Evolutionary conservation across 352 stramenopile genomes (phyloP), one percentile per base, ranked within the genome.

Genomic region (Thalassiosira sp.): DNA sequence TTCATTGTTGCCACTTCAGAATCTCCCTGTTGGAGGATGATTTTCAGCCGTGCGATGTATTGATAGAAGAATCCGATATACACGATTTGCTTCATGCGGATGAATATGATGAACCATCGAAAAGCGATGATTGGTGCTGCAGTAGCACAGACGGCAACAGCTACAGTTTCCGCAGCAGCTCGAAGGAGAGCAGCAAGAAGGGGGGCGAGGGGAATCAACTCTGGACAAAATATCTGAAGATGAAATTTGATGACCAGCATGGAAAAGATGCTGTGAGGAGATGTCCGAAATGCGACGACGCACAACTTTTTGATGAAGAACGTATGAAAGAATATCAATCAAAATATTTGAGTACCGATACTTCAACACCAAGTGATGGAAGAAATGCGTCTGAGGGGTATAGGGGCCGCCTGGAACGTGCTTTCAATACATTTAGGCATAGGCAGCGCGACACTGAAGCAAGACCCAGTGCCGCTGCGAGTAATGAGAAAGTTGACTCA

Each of bases 181-280:
- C 27, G 37, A 40, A 45, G 27, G 24, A 24, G 7, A 40, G 24
- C 18, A 24, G 20, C n/a, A 40, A 45, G 37, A 8, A 22, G 13
- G 45, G 33, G 15, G 10, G 45, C 16, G 24, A 27, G 5, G 51
- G 15, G 0, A 57, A 86, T 0, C 66, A 86, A 1, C 60, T 89
- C 0, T 95, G 87, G 85, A 79, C 75, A 11, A 95, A 95, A 84
- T 95, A 94, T 57, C 67, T 82, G 68, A 94, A 89, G 61, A 93
- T 96, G 62, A 91, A 94, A 40, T 96, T 96, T 72, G 94, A 94
- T 53, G 11, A 53, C 10, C 60, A 74, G 22, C 74, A 82, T 43
- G 67, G 74, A 25, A 81, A 67, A 25, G 74, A 82, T 75, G 16
- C 62, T 48, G 54, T 74, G 1, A 37, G 74, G 48, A 18, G 74